A percentile compares a stretch with the other conserved stretches of the same genome.
These are phyloP conservation scores for Aureobasidium pullulans DNA, from an alignment of 2,329 filamentous ascomycete genomes.

Conservation along the genomic window DNA sequence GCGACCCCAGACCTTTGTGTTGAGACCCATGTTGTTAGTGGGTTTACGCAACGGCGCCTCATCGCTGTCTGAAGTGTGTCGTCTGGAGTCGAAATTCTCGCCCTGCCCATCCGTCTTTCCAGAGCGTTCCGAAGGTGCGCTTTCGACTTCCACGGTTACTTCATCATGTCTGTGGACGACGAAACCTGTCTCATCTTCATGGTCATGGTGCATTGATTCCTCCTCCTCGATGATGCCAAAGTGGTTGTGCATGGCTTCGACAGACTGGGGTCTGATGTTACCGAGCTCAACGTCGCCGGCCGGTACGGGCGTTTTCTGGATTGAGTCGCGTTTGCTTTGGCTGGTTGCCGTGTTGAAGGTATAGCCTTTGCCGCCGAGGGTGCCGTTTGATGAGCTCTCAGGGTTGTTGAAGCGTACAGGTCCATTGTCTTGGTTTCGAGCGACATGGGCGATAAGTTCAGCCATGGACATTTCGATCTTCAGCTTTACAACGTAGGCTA, in stretches of 20 bases:
- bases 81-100: background rate
- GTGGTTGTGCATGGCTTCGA: background rate
- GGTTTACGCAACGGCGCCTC: background rate
- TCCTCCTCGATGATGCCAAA: no score
- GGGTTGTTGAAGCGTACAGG: background rate
- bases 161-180: conserved; percentile 11
- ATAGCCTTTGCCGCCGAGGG: background rate
- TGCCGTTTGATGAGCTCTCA: background rate
- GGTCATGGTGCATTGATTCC: background rate
- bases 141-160: conserved; percentile 5
- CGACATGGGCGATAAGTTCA: conserved; percentile 39
- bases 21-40: conserved; percentile 4
- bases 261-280: background rate
- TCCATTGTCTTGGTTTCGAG: conserved; percentile 14
- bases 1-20: conserved; percentile 10
- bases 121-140: background rate
- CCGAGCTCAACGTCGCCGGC: background rate
- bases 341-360: background rate
- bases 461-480: conserved; percentile 48
- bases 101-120: background rate
- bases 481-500: conserved; percentile 35
- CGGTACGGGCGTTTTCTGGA: background rate
- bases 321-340: background rate
- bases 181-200: background rate
- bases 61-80: conserved; percentile 6